Base-by-base conservation (phyloP, 179 eudicot species). In the Silene vulgaris region DNA sequence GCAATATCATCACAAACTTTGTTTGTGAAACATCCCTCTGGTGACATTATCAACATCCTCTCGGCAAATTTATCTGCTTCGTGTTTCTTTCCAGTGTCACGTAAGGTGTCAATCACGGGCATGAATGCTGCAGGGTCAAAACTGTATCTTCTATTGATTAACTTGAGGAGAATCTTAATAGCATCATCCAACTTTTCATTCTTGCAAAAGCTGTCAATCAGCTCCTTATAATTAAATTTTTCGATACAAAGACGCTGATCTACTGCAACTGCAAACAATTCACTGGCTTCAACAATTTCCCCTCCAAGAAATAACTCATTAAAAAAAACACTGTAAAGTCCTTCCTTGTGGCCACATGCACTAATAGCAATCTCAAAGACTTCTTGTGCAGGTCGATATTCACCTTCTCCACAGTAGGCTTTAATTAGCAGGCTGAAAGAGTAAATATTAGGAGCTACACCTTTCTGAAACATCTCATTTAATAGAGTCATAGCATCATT, bases 81-180 rank as follows among this genome's bases (percentile, higher is more conserved):
- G 56, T 78, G 87, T 80, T 94, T 94, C 76, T 77, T 85, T 77
- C 97, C 97, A 69, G 61, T 71, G 76, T 79, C 83, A 61, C 82
- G 78, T 69, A 90, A 86, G 64, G 84, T 86, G 72, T 92, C 98
- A 84, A 94, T 85, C 71, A 94, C 94, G 29, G 96, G 96, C 86
- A 94, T 84, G 82, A 90, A 88, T 13, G 83, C 73, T 35, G 95
- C 94, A 73, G 94, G 94, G 64, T 92, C 98, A 88, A 94, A 89
- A 62, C 67, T 77, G 76, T 88, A 91, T 77, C 89, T 86, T 73
- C 79, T 87, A 68, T 68, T 3, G 40, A 88, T 79, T 89, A 94
- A 75, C 81, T 80, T 90, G 68, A 77, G 74, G 48, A 94, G 89
- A 71, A 87, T 74, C 73, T 75, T 83, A 74, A 65, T 75, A 69